Base-by-base conservation (phyloP, 2,329 filamentous ascomycete genomes). In the Aspergillus ustus region DNA sequence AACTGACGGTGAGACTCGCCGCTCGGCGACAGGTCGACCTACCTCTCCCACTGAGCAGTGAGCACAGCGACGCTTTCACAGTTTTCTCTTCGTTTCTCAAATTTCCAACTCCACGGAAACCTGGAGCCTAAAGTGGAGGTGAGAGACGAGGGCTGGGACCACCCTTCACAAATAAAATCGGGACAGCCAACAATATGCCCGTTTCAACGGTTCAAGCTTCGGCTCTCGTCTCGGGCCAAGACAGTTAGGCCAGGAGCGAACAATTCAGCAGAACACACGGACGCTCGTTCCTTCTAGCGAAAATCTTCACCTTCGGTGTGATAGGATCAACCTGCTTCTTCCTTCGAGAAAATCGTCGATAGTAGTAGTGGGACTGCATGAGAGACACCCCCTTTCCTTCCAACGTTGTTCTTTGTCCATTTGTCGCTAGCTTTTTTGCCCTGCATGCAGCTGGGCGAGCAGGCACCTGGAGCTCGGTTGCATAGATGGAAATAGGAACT, bases 1-100 rank as follows among this genome's bases (percentile, higher is more conserved):
- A 50, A 57, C 54, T 50, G 54, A 57, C 54, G 54, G 54, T 57
- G 54, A 57, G 54, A n/a, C n/a, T n/a, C 50, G 54, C 50, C 45
- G 29, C 31, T 40, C 19, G n/a, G 5, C 54, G 20, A 29, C 25
- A n/a, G n/a, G 48, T 15, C 48, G 48, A 50, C 48, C 20, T 37
- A n/a, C 6, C 25, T 25, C 25, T 25, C 25, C 25, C n/a, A n/a
- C 13, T 40, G 19, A 49, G 40, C 40, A n/a, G 29, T 34, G 31
- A 34, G 3, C 34, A 40, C 34, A 5, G 34, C 34, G 34, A 40
- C 9, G 11, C 13, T 40, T 11, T 40, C 34, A 5, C 11, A 40
- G 34, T 11, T 40, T 40, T 40, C 34, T 4, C 34, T 40, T 11
- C 11, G 5, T 40, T 40, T 15, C 34, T 40, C 34, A 40, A 40